Evolutionary conservation across 345 rosid species (phyloP).

Genomic region (Heritiera fomes): DNA sequence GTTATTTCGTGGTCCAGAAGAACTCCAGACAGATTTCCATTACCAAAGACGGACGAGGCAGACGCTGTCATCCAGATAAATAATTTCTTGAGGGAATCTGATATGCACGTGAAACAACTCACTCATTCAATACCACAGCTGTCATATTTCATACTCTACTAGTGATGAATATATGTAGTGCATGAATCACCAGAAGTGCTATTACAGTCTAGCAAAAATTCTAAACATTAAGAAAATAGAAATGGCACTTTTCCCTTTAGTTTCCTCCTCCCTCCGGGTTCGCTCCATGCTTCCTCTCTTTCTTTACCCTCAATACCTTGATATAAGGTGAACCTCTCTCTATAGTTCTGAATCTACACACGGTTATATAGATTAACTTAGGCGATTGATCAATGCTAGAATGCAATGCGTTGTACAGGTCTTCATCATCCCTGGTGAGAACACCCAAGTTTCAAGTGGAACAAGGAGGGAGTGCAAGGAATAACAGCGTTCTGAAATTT

Average conservation of each 20-base stretch:
- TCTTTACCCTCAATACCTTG: background rate
- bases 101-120: too few species aligned
- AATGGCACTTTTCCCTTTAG: background rate
- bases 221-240: background rate
- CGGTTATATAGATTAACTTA: too few species aligned
- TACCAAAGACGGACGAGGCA: too few species aligned
- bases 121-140: too few species aligned
- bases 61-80: too few species aligned
- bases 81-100: too few species aligned
- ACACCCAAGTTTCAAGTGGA: background rate
- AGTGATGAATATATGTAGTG: background rate
- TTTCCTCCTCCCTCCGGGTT: background rate
- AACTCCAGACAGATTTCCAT: too few species aligned
- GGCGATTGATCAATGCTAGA: too few species aligned
- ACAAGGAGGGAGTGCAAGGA: background rate
- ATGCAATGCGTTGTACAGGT: too few species aligned
- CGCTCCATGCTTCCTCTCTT: background rate
- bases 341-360: background rate
- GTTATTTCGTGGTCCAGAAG: background rate
- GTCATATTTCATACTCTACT: too few species aligned
- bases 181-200: background rate
- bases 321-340: background rate
- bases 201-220: background rate
- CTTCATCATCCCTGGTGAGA: background rate
- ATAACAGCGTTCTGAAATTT: too few species aligned